These are phyloP conservation scores for Cornus suecica DNA, from an alignment of 148 eudicot species.

Conservation along the genomic window DNA sequence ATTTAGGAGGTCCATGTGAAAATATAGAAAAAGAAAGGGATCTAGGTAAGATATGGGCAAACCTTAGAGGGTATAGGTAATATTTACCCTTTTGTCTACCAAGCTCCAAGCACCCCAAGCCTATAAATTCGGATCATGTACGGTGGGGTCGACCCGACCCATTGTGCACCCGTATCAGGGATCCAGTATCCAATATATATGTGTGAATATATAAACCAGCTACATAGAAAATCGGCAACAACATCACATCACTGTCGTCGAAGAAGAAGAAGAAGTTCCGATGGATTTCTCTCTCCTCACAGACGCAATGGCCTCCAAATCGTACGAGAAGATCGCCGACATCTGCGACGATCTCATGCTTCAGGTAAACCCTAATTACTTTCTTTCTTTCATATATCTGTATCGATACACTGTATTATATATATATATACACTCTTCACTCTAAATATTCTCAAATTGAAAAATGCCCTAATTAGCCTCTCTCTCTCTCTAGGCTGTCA, in stretches of 20 bases:
- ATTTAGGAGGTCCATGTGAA: too few relatives aligned
- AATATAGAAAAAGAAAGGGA: too few relatives aligned
- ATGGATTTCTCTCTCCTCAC: conserved; percentile 68
- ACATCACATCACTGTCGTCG: too few relatives aligned
- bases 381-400: background rate
- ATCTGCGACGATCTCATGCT: conserved; percentile 74
- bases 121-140: too few relatives aligned
- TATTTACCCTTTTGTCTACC: too few relatives aligned
- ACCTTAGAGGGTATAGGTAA: too few relatives aligned
- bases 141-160: background rate
- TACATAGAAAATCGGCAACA: too few relatives aligned
- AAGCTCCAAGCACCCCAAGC: background rate
- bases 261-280: background rate
- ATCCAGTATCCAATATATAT: too few relatives aligned
- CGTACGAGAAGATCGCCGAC: conserved; percentile 56
- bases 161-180: background rate
- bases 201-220: too few relatives aligned
- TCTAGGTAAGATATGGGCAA: too few relatives aligned
- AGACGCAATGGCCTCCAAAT: conserved; percentile 56
- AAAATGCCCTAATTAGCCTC: conserved; percentile 25
- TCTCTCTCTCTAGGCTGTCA: conserved; percentile 45
- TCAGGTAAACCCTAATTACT: conserved; percentile 29
- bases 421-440: background rate
- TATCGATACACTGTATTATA: background rate
- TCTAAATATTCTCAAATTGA: background rate